Percentiles rank a stretch among this genome's conserved stretches.
Conservation (phyloP, 139 green algal genomes). For the Auxenochlorella pyrenoidosa region DNA sequence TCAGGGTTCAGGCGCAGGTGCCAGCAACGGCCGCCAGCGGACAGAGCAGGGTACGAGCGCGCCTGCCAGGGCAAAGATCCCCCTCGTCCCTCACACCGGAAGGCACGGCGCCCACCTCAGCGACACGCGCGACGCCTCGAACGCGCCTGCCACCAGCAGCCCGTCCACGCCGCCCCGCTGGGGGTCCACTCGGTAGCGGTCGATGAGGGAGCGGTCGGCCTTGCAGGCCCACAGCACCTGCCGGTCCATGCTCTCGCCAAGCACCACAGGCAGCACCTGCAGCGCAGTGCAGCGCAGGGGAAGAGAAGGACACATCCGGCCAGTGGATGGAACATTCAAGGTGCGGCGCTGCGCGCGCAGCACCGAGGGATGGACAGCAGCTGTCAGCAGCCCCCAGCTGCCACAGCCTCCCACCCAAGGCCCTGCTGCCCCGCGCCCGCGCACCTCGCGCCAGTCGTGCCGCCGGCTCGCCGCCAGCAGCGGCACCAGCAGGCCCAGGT, state of each 20-base stretch:
- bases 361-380: too few relatives aligned
- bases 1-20: too few relatives aligned
- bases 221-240: constrained; percentile 51
- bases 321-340: too few relatives aligned
- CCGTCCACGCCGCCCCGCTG: not conserved
- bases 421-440: too few relatives aligned
- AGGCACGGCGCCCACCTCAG: not conserved
- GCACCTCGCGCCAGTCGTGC: constrained; percentile 34
- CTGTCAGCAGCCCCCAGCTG: too few relatives aligned
- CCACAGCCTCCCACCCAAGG: too few relatives aligned
- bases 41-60: too few relatives aligned
- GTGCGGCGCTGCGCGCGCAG: too few relatives aligned
- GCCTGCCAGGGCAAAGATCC: too few relatives aligned
- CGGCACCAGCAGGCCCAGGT: constrained; percentile 41
- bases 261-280: constrained; percentile 17
- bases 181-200: not conserved
- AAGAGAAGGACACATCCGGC: too few relatives aligned
- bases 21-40: too few relatives aligned
- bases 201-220: constrained; percentile 26
- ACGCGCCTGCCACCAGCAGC: not conserved
- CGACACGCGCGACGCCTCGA: not conserved
- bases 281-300: not conserved
- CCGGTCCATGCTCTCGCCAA: constrained; percentile 29
- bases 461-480: constrained; percentile 36
- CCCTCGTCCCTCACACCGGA: too few relatives aligned